Percentiles rank a stretch among this genome's conserved stretches.
phyloP scores from a whole-genome alignment of 305 asterid genomes.

The Solanum aculeatissimum region DNA sequence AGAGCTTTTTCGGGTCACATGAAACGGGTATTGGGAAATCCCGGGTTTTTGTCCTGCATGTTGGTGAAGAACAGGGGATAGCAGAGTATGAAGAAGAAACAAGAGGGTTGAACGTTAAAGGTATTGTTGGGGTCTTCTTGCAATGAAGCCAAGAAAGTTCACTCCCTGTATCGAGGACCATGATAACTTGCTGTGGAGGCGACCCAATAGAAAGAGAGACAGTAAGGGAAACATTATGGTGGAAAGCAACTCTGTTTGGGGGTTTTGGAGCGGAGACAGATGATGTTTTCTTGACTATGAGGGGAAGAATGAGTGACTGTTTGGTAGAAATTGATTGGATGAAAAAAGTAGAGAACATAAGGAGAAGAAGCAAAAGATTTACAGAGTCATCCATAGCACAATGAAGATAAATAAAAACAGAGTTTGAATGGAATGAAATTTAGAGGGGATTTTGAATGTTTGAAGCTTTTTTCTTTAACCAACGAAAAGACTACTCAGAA shows the following conservation, averaged over 20 bases:
- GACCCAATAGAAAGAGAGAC: slow-evolving; percentile 60
- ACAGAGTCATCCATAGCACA: slow-evolving; percentile 14
- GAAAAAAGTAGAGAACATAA: slow-evolving; percentile 10
- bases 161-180: slow-evolving; percentile 85
- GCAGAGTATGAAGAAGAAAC: slow-evolving; percentile 51
- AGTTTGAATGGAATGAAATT: not conserved
- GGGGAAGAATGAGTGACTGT: slow-evolving; percentile 25
- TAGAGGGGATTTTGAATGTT: not conserved
- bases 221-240: slow-evolving; percentile 68
- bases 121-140: slow-evolving; percentile 25
- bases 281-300: slow-evolving; percentile 25
- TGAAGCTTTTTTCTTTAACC: not conserved
- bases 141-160: slow-evolving; percentile 80
- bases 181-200: slow-evolving; percentile 65
- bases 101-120: slow-evolving; percentile 28
- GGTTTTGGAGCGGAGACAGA: slow-evolving; percentile 17
- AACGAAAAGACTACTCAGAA: not conserved
- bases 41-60: slow-evolving; percentile 53
- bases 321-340: slow-evolving; percentile 3
- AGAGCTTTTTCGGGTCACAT: slow-evolving; percentile 48
- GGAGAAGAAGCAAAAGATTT: not conserved
- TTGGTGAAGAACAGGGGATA: slow-evolving; percentile 48
- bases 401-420: not conserved
- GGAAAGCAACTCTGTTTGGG: slow-evolving; percentile 56
- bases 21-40: slow-evolving; percentile 63